Evolutionary conservation across 345 rosid genomes (phyloP), one percentile per base, ranked within the genome.

Genomic region (Toxicodendron radicans): DNA sequence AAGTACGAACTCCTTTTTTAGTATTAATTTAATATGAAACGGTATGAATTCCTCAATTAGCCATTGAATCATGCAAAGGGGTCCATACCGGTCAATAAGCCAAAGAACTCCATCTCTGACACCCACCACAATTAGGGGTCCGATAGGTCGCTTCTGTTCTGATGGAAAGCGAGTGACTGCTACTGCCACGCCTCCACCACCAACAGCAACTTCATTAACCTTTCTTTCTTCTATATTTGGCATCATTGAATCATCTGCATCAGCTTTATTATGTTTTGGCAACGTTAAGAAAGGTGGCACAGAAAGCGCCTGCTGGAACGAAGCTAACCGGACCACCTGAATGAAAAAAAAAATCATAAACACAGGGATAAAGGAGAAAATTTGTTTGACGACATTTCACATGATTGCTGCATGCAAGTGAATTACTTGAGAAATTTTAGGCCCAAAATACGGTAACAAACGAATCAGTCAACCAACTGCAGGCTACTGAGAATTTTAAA

Each of bases 61-160:
- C 35, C 30, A 68, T 13, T 2, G 24, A 33, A 61, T 43, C 51
- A 5, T 32, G 17, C 17, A 74, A 52, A 62, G 20, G 70, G 46
- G 35, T 70, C 62, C 43, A 69, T 86, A 95, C 99, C 98, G 87
- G 80, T 95, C 99, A 84, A 95, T 85, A 73, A 95, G 98, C 99
- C 99, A 95, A 71, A 95, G 99, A 84, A 95, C 99, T 76, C 97
- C 97, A 88, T 95, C 97, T 73, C 94, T 90, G 58, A 95, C 97
- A 68, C 99, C 99, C 79, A 89, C 93, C 71, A 95, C 87, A 77
- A 91, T 85, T 70, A 95, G 86, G 73, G 99, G 99, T 83, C 99
- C 98, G 58, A 95, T 91, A 48, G 99, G 99, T 70, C 99, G 91
- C 76, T 89, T 95, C 77, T 93, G 97, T 82, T 95, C 99, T 56